Conservation (phyloP, 2,329 filamentous ascomycete species). For the Diplodia intermedia region DNA sequence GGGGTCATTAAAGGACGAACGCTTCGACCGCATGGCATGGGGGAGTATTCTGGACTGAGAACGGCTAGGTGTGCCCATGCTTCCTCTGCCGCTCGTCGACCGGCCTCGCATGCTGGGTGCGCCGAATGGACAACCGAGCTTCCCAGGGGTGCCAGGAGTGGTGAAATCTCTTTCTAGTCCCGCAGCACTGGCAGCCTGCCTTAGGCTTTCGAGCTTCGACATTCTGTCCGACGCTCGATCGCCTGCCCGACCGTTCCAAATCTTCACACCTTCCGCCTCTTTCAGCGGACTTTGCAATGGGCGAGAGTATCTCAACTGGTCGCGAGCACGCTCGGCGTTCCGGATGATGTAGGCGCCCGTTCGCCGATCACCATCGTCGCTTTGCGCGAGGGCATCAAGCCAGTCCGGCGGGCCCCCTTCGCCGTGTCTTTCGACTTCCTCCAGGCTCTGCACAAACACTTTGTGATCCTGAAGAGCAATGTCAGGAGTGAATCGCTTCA, state of each 20-base stretch:
- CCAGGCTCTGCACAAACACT: conserved; percentile 49
- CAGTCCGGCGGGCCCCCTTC: conserved; percentile 39
- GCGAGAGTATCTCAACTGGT: conserved; percentile 30
- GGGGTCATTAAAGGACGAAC: conserved; percentile 52
- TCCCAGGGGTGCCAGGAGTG: conserved; percentile 79
- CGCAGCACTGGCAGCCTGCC: conserved; percentile 26
- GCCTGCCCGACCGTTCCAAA: conserved; percentile 46
- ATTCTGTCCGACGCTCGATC: conserved; percentile 31
- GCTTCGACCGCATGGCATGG: conserved; percentile 46
- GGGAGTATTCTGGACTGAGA: conserved; percentile 48
- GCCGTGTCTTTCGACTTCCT: conserved; percentile 41
- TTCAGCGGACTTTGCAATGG: conserved; percentile 32
- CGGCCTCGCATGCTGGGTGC: conserved; percentile 53
- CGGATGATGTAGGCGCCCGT: conserved; percentile 45
- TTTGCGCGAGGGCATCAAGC: conserved; percentile 47
- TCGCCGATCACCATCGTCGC: conserved; percentile 45
- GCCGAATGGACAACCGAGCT: conserved; percentile 81
- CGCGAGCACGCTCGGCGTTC: conserved; percentile 45
- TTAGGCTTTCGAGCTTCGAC: conserved; percentile 29
- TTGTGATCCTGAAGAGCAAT: conserved; percentile 49
- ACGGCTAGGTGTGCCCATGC: conserved; percentile 52
- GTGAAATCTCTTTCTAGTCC: conserved; percentile 87
- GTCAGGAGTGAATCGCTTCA: conserved; percentile 49
- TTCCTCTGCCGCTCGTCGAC: conserved; percentile 54
- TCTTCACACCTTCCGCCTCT: conserved; percentile 46